A percentile compares a stretch with the other conserved stretches of the same genome.
phyloP scores from a whole-genome alignment of 1,139 yeast species.

The Zygosaccharomyces sapae region DNA sequence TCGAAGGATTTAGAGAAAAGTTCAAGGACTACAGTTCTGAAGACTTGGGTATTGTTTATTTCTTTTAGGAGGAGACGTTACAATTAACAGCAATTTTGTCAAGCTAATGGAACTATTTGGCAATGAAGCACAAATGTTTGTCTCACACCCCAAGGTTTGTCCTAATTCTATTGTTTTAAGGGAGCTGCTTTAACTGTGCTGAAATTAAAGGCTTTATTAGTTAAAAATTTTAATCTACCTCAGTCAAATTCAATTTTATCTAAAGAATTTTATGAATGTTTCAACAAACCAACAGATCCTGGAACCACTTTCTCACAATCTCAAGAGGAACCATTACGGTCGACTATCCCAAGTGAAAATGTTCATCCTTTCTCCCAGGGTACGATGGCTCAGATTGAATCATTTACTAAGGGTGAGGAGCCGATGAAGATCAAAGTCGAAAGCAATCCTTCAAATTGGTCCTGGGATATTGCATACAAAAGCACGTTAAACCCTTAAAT shows the following conservation, averaged over 20 bases:
- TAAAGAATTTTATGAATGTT: conserved; percentile 32
- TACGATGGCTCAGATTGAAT: conserved; percentile 22
- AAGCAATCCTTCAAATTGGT: conserved; percentile 11
- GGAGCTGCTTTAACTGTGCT: conserved; percentile 52
- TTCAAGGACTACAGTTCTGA: conserved; percentile 31
- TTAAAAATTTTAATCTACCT: conserved; percentile 51
- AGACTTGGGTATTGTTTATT: conserved; percentile 58
- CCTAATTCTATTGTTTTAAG: conserved; percentile 56
- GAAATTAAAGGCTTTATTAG: conserved; percentile 54
- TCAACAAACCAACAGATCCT: conserved; percentile 19
- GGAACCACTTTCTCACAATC: conserved; percentile 27
- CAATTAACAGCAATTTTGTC: conserved; percentile 41
- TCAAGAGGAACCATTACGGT: conserved; percentile 20
- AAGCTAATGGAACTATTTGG: conserved; percentile 46
- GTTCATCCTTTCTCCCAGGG: conserved; percentile 28
- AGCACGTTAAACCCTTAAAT: conserved; percentile 40
- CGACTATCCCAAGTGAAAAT: conserved; percentile 16
- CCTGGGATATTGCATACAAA: conserved; percentile 46
- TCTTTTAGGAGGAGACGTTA: conserved; percentile 66
- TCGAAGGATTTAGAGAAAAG: conserved; percentile 34
- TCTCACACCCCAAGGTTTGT: conserved; percentile 64
- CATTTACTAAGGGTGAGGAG: conserved; percentile 22
- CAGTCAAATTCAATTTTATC: conserved; percentile 33
- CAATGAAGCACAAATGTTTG: conserved; percentile 50
- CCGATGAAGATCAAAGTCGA: conserved; percentile 30